phyloP scores from a whole-genome alignment of 345 rosid genomes.

The Sonneratia alba region DNA sequence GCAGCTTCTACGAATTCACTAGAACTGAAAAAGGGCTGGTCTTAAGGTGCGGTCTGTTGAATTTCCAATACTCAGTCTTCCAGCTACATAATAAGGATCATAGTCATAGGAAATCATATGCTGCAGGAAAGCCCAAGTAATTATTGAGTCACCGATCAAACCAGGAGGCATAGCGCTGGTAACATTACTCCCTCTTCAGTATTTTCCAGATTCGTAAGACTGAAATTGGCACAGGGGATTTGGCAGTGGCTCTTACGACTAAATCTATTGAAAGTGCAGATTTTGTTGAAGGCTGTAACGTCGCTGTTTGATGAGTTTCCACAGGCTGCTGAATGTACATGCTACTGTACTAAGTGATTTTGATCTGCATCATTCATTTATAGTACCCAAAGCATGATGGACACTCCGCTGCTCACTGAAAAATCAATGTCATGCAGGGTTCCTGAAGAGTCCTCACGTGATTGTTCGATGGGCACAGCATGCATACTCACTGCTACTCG shows the following conservation, averaged over 20 bases:
- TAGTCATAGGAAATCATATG: too few relatives aligned
- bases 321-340: constrained; percentile 48
- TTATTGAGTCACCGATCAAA: constrained; percentile 26
- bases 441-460: constrained; percentile 46
- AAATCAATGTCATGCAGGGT: constrained; percentile 35
- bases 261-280: neutral
- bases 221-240: neutral
- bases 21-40: constrained; percentile 19
- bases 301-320: constrained; percentile 60
- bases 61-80: too few relatives aligned
- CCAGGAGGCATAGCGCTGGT: constrained; percentile 73
- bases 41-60: too few relatives aligned
- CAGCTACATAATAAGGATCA: too few relatives aligned
- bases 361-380: neutral
- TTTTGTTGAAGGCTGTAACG: neutral
- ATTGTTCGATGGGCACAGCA: constrained; percentile 25
- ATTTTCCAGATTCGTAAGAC: neutral
- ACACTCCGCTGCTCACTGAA: neutral
- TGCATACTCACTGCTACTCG: constrained; percentile 31
- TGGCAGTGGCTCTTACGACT: neutral
- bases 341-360: neutral
- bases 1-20: constrained; percentile 68
- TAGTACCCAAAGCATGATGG: neutral
- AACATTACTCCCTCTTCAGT: neutral
- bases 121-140: constrained; percentile 45